phyloP scores from a whole-genome alignment of 345 rosid species.

The Excoecaria cochinchinensis region DNA sequence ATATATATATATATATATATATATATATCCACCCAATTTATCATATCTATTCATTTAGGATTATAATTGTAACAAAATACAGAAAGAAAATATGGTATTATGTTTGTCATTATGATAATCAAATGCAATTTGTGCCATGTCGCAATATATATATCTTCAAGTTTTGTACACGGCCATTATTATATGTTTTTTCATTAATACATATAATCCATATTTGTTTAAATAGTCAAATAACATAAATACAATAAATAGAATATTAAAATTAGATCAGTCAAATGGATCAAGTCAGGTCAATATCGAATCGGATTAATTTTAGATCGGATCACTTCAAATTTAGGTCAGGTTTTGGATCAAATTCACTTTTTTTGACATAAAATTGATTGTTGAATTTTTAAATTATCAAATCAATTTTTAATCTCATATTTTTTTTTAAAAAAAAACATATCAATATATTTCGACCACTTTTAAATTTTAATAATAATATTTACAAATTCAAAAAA shows the following conservation, averaged over 20 bases:
- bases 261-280: no score
- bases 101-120: conserved; percentile 11
- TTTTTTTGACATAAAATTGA: no score
- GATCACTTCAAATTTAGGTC: no score
- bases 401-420: no score
- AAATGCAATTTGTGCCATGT: background rate
- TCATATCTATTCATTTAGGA: background rate
- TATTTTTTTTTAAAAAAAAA: no score
- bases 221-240: background rate
- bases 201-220: background rate
- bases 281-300: no score
- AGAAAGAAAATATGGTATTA: background rate
- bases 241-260: background rate
- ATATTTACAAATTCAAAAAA: no score
- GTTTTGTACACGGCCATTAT: background rate
- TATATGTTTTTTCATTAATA: background rate
- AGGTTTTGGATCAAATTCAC: no score
- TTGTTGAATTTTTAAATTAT: no score
- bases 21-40: background rate
- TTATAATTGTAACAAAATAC: background rate
- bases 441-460: no score
- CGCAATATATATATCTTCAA: background rate
- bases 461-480: no score
- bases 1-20: background rate
- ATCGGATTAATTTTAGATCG: no score